Conservation (phyloP, 108 stramenopile genomes). For the Cyclotella atomus region DNA sequence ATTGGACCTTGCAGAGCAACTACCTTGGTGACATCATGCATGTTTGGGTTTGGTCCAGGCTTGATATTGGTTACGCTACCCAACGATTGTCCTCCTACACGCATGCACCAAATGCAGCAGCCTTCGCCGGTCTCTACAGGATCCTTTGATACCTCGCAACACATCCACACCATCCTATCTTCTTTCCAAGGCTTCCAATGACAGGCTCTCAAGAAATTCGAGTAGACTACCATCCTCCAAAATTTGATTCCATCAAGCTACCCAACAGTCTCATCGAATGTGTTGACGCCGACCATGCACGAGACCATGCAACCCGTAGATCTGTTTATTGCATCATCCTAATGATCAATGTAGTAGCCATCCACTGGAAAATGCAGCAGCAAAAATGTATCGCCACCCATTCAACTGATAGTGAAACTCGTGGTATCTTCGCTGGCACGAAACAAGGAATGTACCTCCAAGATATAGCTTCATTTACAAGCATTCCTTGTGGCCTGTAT, state of each 20-base stretch:
- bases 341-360: neutral
- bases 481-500: neutral
- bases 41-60: slow-evolving; percentile 15
- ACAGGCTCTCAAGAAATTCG: neutral
- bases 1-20: slow-evolving; percentile 4
- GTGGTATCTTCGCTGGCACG: neutral
- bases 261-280: neutral
- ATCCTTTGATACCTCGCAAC: neutral
- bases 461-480: neutral
- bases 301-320: slow-evolving; percentile 6
- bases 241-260: neutral
- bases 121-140: neutral
- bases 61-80: slow-evolving; percentile 13
- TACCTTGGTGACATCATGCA: slow-evolving; percentile 17
- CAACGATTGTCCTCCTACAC: slow-evolving; percentile 7
- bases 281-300: slow-evolving; percentile 17
- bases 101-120: neutral
- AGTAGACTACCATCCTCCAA: slow-evolving; percentile 5
- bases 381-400: neutral
- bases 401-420: slow-evolving; percentile 10
- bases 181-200: slow-evolving; percentile 2
- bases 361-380: slow-evolving; percentile 1
- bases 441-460: neutral
- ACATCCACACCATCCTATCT: slow-evolving; percentile 24
- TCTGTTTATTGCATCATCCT: neutral